These are phyloP conservation scores for Silene uniflora DNA, from an alignment of 148 eudicot genomes.

Conservation along the genomic window DNA sequence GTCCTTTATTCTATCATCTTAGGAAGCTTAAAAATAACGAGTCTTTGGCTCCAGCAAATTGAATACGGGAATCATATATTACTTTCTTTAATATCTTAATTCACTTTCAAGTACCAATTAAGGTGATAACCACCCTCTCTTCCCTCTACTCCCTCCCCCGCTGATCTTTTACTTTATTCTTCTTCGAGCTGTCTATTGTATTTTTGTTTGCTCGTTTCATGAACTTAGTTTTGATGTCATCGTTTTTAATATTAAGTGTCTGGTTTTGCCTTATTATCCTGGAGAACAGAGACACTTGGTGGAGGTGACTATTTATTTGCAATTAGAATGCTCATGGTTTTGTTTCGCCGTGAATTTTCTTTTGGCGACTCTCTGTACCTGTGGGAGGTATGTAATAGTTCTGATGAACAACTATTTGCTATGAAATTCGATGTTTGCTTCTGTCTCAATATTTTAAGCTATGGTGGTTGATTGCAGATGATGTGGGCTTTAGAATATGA, in stretches of 20 bases:
- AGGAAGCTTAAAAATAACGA: neutral
- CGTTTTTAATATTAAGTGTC: neutral
- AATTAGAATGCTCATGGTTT: constrained; percentile 97
- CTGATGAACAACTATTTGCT: neutral
- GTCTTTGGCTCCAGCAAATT: neutral
- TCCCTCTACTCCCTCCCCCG: too few species aligned
- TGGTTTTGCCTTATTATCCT: constrained; percentile 20
- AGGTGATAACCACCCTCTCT: too few species aligned
- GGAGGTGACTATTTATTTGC: constrained; percentile 97
- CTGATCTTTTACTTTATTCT: too few species aligned
- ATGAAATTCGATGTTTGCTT: neutral
- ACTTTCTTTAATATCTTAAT: neutral
- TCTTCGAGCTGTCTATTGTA: too few species aligned
- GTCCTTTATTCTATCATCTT: neutral
- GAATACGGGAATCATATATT: neutral
- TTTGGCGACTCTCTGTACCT: constrained; percentile 92
- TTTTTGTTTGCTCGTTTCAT: too few species aligned
- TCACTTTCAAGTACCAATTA: neutral
- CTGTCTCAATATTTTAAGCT: constrained; percentile 5
- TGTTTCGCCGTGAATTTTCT: constrained; percentile 95
- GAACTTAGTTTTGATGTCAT: too few species aligned
- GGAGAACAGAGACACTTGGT: constrained; percentile 71
- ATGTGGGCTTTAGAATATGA: constrained; percentile 99
- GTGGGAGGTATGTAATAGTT: constrained; percentile 74
- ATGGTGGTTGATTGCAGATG: constrained; percentile 55